Conservation (phyloP, 371 early-diverging fungal genomes). For the Lichtheimia ramosa region DNA sequence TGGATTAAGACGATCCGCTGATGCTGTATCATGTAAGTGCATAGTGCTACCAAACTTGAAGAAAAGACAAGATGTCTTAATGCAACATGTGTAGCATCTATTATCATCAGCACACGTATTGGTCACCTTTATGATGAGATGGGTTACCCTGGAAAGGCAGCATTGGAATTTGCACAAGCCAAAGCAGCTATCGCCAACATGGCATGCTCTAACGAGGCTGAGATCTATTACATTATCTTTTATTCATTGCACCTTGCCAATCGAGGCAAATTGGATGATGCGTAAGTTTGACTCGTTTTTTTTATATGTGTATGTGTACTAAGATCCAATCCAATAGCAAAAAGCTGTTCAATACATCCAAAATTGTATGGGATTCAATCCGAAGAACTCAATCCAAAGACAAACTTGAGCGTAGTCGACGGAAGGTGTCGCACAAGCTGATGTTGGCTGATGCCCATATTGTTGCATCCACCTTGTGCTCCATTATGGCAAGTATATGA, state of each 20-base stretch:
- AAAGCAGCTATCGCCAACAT: slow-evolving; percentile 30
- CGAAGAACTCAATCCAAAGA: background rate
- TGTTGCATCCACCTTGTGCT: slow-evolving; percentile 16
- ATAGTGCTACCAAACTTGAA: no score
- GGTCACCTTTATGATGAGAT: slow-evolving; percentile 53
- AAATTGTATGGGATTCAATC: slow-evolving; percentile 11
- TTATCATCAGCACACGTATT: slow-evolving; percentile 52
- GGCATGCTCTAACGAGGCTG: slow-evolving; percentile 21
- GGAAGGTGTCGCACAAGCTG: slow-evolving; percentile 3
- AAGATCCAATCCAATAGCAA: slow-evolving; percentile 4
- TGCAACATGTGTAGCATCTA: slow-evolving; percentile 33
- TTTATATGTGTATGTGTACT: no score
- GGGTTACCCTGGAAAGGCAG: slow-evolving; percentile 72
- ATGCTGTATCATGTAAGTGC: slow-evolving; percentile 26
- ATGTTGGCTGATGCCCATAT: slow-evolving; percentile 22
- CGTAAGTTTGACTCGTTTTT: no score
- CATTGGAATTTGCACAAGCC: slow-evolving; percentile 50
- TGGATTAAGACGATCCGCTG: slow-evolving; percentile 26
- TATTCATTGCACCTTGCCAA: slow-evolving; percentile 44
- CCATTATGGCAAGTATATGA: slow-evolving; percentile 13
- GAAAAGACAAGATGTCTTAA: no score
- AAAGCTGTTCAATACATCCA: slow-evolving; percentile 12
- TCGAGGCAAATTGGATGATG: slow-evolving; percentile 39
- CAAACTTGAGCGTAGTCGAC: background rate
- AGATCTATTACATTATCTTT: slow-evolving; percentile 30